Conservation (phyloP, 2,329 filamentous ascomycete genomes). For the Neocucurbitaria cava region DNA sequence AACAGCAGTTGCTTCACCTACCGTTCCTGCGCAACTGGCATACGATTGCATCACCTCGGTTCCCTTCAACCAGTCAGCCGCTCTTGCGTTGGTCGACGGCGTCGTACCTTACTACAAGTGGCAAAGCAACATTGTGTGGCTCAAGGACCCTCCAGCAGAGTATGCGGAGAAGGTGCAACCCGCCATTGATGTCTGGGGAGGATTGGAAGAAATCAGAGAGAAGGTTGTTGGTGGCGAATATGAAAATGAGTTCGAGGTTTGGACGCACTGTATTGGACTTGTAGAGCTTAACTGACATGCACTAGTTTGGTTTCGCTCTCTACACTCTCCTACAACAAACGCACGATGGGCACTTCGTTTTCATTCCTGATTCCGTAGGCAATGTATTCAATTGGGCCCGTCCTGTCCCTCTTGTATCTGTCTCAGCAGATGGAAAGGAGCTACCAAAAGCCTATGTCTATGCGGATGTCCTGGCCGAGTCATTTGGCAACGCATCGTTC, state of each 20-base stretch:
- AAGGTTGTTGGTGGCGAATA: slow-evolving; percentile 49
- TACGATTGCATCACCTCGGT: slow-evolving; percentile 56
- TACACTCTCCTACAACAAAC: slow-evolving; percentile 57
- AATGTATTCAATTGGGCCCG: slow-evolving; percentile 60
- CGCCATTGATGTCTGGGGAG: slow-evolving; percentile 51
- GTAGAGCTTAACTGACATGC: slow-evolving; percentile 8
- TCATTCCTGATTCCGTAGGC: slow-evolving; percentile 61
- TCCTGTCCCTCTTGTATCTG: slow-evolving; percentile 62
- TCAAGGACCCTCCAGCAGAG: slow-evolving; percentile 55
- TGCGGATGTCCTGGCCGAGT: slow-evolving; percentile 54
- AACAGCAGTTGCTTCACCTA: slow-evolving; percentile 41
- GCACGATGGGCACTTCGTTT: slow-evolving; percentile 71
- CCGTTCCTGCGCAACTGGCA: slow-evolving; percentile 53
- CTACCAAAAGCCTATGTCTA: slow-evolving; percentile 65
- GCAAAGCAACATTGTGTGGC: slow-evolving; percentile 54
- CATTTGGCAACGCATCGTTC: slow-evolving; percentile 50
- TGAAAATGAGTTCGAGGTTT: slow-evolving; percentile 51
- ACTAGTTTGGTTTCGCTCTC: slow-evolving; percentile 42
- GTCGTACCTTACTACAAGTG: slow-evolving; percentile 56
- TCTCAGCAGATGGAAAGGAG: slow-evolving; percentile 60
- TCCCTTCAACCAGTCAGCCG: slow-evolving; percentile 53
- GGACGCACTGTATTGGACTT: too few relatives aligned
- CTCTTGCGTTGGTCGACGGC: slow-evolving; percentile 50
- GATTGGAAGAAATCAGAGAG: slow-evolving; percentile 47
- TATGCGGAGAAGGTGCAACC: slow-evolving; percentile 55